phyloP scores from a whole-genome alignment of 2,329 filamentous ascomycete genomes.

The Monilinia fructigena region DNA sequence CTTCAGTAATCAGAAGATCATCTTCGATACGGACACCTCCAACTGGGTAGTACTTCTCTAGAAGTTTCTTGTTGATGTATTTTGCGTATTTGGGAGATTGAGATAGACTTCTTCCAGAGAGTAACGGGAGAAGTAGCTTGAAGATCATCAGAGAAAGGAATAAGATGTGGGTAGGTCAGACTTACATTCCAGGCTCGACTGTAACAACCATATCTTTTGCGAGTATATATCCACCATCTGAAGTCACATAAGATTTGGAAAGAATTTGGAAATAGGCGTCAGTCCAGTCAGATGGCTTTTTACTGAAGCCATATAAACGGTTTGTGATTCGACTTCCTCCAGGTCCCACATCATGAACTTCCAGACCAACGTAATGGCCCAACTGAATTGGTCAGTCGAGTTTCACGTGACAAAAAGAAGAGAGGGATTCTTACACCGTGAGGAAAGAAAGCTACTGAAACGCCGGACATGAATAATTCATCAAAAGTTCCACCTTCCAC shows the following conservation, averaged over 20 bases:
- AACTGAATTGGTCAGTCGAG: constrained; percentile 18
- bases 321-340: constrained; percentile 36
- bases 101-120: constrained; percentile 71
- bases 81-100: constrained; percentile 54
- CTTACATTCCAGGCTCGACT: constrained; percentile 71
- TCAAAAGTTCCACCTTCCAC: constrained; percentile 60
- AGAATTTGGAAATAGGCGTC: constrained; percentile 28
- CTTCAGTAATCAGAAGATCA: constrained; percentile 75
- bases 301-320: constrained; percentile 37
- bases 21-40: constrained; percentile 94
- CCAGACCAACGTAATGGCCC: constrained; percentile 59
- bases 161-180: constrained; percentile 22
- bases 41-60: constrained; percentile 71
- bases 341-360: constrained; percentile 59
- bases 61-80: constrained; percentile 63
- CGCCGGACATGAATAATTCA: constrained; percentile 53
- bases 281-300: constrained; percentile 22
- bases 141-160: neutral
- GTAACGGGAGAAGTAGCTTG: constrained; percentile 70
- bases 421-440: constrained; percentile 48
- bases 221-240: constrained; percentile 43
- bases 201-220: constrained; percentile 69
- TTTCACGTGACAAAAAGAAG: neutral
- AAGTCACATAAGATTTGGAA: constrained; percentile 12
- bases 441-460: constrained; percentile 62